phyloP scores from a whole-genome alignment of 2,329 filamentous ascomycete species.

The Rutstroemia sydowiana region DNA sequence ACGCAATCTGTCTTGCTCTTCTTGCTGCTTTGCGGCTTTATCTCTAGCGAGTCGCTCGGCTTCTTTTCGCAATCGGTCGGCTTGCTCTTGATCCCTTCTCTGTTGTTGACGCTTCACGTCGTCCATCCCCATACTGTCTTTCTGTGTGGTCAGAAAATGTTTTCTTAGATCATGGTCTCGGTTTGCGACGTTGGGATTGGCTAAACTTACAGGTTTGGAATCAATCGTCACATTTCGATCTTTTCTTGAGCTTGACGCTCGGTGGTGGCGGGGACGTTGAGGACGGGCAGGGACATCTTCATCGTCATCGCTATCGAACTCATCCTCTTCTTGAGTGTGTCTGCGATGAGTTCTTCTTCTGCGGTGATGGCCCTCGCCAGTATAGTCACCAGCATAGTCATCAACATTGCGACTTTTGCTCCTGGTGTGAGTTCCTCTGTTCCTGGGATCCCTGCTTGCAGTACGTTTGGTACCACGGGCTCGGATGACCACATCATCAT shows the following conservation, averaged over 20 bases:
- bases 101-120: not conserved
- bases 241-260: not conserved
- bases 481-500: not conserved
- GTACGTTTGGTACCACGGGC: no score
- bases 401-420: not conserved
- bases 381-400: fast-evolving
- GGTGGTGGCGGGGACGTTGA: not conserved
- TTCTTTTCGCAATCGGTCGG: not conserved
- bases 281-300: no score
- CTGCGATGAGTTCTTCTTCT: no score
- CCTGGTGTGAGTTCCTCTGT: no score
- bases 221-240: not conserved
- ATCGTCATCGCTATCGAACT: no score
- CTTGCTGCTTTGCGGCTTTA: not conserved
- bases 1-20: not conserved
- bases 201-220: not conserved
- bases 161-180: not conserved
- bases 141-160: not conserved
- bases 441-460: not conserved
- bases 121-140: not conserved
- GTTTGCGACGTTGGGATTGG: not conserved
- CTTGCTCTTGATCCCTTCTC: not conserved
- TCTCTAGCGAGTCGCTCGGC: not conserved
- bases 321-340: no score
- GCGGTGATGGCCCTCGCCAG: no score